Conservation (phyloP, 1,284 basidiomycete species). For the Rhodotorula sp. region DNA sequence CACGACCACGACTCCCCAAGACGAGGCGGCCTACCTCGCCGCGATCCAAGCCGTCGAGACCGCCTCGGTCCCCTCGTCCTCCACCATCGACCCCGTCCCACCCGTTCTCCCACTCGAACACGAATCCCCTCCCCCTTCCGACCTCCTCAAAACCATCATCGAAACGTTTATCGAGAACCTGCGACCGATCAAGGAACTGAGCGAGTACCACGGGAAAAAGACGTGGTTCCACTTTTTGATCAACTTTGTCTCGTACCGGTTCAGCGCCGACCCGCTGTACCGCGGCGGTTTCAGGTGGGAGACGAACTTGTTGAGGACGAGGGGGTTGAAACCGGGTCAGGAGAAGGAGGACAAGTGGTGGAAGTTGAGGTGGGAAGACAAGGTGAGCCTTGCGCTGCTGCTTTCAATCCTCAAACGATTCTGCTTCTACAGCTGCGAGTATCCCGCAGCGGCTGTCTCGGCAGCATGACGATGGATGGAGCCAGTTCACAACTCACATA, state of each 20-base stretch:
- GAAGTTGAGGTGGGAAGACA: slow-evolving; percentile 37
- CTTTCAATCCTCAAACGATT: too few species aligned
- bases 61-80: background rate
- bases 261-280: background rate
- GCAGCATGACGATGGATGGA: too few species aligned
- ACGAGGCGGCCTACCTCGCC: background rate
- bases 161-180: slow-evolving; percentile 20
- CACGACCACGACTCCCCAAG: background rate
- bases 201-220: slow-evolving; percentile 31
- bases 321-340: slow-evolving; percentile 21
- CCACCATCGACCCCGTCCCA: slow-evolving; percentile 5
- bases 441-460: too few species aligned
- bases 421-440: too few species aligned
- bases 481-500: too few species aligned
- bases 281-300: slow-evolving; percentile 32
- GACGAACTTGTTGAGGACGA: slow-evolving; percentile 26
- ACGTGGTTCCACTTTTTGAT: slow-evolving; percentile 39
- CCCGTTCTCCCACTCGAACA: background rate
- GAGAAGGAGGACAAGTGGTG: slow-evolving; percentile 35
- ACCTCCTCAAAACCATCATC: slow-evolving; percentile 12
- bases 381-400: slow-evolving; percentile 12
- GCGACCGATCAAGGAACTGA: slow-evolving; percentile 13
- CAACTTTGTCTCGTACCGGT: slow-evolving; percentile 30
- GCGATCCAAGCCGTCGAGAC: background rate
- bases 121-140: slow-evolving; percentile 6